Conservation (phyloP, 2,329 filamentous ascomycete genomes). For the Xylaria sp. region DNA sequence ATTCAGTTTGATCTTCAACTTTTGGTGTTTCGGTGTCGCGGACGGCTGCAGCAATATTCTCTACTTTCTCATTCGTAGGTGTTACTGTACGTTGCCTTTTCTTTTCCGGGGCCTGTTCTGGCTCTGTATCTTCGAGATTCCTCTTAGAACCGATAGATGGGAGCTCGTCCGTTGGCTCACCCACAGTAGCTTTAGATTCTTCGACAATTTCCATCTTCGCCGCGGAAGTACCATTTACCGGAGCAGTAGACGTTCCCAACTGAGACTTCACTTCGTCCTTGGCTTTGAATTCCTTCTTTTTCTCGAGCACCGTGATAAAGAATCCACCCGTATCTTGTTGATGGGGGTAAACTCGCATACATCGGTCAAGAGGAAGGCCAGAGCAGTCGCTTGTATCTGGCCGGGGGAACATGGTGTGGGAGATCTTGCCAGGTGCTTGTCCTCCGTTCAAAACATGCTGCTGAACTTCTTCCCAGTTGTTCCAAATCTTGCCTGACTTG, state of each 20-base stretch:
- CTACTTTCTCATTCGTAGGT: constrained; percentile 37
- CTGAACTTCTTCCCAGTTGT: constrained; percentile 83
- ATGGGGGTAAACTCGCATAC: constrained; percentile 94
- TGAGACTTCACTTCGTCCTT: constrained; percentile 73
- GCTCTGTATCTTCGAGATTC: constrained; percentile 51
- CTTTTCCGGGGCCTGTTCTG: constrained; percentile 52
- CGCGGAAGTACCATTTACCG: constrained; percentile 36
- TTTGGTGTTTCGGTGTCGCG: constrained; percentile 37
- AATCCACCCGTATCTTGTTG: constrained; percentile 96
- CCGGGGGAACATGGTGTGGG: constrained; percentile 84
- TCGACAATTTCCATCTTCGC: constrained; percentile 53
- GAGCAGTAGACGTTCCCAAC: constrained; percentile 40
- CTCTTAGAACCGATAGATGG: constrained; percentile 51
- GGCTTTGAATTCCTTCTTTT: constrained; percentile 85
- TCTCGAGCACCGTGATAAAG: constrained; percentile 96
- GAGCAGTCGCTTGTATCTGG: constrained; percentile 64
- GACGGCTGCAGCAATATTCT: constrained; percentile 35
- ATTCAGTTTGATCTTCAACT: constrained; percentile 38
- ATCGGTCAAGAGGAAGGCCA: constrained; percentile 83
- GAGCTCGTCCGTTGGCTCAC: constrained; percentile 50
- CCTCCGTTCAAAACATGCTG: constrained; percentile 71
- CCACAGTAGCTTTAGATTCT: constrained; percentile 48
- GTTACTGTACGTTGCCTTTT: constrained; percentile 61
- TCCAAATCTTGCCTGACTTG: constrained; percentile 82
- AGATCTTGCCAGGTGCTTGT: constrained; percentile 74